phyloP scores from a whole-genome alignment of 306 rosid species.

The Vigna nakashimae region DNA sequence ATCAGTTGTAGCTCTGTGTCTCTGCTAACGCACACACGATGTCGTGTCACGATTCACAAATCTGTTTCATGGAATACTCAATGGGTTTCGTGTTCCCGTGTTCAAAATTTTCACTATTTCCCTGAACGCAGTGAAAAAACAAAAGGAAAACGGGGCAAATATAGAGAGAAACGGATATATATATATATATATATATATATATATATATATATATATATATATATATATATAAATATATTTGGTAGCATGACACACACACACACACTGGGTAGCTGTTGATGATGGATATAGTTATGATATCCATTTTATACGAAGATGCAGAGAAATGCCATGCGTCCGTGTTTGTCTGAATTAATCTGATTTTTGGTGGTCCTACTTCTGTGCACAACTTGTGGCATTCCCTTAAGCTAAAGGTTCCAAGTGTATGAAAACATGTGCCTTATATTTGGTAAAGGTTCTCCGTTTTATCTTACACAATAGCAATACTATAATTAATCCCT shows the following conservation, averaged over 20 bases:
- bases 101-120: constrained; percentile 53
- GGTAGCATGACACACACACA: not conserved
- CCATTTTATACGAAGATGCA: constrained; percentile 39
- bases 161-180: not conserved
- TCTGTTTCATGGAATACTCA: constrained; percentile 48
- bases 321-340: constrained; percentile 63
- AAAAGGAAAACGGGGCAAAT: not conserved
- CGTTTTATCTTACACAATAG: constrained; percentile 20
- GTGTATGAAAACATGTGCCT: constrained; percentile 36
- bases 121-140: constrained; percentile 23
- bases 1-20: constrained; percentile 37
- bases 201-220: too few species aligned
- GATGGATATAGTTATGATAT: constrained; percentile 40
- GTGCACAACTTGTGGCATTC: constrained; percentile 48
- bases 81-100: constrained; percentile 53
- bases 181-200: not conserved
- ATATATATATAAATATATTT: not conserved
- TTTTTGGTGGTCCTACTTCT: constrained; percentile 59
- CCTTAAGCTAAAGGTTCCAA: constrained; percentile 47
- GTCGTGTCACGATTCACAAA: constrained; percentile 56
- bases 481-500: constrained; percentile 12
- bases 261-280: not conserved
- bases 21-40: constrained; percentile 40
- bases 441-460: constrained; percentile 46
- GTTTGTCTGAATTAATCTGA: constrained; percentile 54